A percentile compares a stretch with the other conserved stretches of the same genome.
Evolutionary conservation across 306 rosid genomes (phyloP).

Genomic region (Prunus persica): DNA sequence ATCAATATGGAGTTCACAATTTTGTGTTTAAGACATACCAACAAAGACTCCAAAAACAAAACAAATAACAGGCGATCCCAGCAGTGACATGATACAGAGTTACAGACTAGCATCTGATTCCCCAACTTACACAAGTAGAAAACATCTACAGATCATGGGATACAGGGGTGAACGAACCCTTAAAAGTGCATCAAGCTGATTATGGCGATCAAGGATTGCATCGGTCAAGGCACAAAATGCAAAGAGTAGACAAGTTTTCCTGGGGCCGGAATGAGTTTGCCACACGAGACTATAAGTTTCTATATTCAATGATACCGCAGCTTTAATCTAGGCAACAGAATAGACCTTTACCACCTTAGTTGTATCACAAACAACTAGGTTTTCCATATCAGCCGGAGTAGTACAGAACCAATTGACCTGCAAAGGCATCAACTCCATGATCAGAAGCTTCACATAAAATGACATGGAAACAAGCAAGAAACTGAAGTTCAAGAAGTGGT

Average conservation of each 20-base stretch:
- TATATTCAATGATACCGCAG: conserved; percentile 12
- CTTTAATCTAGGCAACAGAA: conserved; percentile 48
- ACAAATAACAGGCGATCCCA: neutral
- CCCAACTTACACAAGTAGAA: neutral
- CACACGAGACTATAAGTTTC: conserved; percentile 16
- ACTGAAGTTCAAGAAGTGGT: neutral
- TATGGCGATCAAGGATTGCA: neutral
- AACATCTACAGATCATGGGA: neutral
- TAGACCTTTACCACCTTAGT: conserved; percentile 79
- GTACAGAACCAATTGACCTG: conserved; percentile 96
- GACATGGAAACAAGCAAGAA: conserved; percentile 15
- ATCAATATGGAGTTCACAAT: neutral
- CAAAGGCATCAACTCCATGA: conserved; percentile 23
- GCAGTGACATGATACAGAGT: conserved; percentile 1
- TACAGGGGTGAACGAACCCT: neutral
- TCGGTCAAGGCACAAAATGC: neutral
- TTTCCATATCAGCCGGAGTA: conserved; percentile 67
- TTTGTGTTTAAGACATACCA: neutral
- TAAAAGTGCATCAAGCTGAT: neutral
- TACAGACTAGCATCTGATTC: neutral
- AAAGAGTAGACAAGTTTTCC: neutral
- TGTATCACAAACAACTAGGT: conserved; percentile 85
- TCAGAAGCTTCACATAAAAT: conserved; percentile 14
- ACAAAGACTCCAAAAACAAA: neutral
- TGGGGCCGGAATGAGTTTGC: conserved; percentile 13